phyloP scores from a whole-genome alignment of 2,329 filamentous ascomycete species.

The Pseudogymnoascus sp. region DNA sequence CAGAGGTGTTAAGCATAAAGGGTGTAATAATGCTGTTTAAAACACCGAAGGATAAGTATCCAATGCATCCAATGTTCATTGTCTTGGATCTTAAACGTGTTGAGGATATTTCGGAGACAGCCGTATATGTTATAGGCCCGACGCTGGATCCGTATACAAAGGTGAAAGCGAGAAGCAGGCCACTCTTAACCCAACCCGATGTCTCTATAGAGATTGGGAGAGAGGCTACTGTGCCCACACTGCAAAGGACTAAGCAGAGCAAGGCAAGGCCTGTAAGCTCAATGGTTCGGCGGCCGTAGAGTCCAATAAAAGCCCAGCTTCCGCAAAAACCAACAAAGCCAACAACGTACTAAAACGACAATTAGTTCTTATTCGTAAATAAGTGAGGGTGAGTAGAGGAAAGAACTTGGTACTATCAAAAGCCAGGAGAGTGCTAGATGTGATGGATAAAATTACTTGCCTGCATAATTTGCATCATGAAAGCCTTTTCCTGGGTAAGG shows the following conservation, averaged over 20 bases:
- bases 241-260: slow-evolving; percentile 32
- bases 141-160: slow-evolving; percentile 79
- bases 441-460: background rate
- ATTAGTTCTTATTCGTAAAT: background rate
- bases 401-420: background rate
- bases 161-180: slow-evolving; percentile 75
- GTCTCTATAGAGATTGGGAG: slow-evolving; percentile 31
- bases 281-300: slow-evolving; percentile 18
- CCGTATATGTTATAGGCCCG: slow-evolving; percentile 80
- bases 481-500: slow-evolving; percentile 37
- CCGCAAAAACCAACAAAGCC: slow-evolving; percentile 29
- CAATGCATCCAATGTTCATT: slow-evolving; percentile 72
- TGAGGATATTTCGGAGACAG: slow-evolving; percentile 77
- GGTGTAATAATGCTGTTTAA: slow-evolving; percentile 74
- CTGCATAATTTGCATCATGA: slow-evolving; percentile 39
- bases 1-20: slow-evolving; percentile 83
- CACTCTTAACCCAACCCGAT: slow-evolving; percentile 33
- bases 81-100: slow-evolving; percentile 84
- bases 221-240: slow-evolving; percentile 38
- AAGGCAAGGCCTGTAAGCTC: slow-evolving; percentile 14
- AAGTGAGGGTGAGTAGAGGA: background rate
- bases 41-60: slow-evolving; percentile 67
- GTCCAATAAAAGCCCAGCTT: slow-evolving; percentile 41
- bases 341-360: slow-evolving; percentile 15
- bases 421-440: background rate